Conservation (phyloP, 805 yeast species). For the Saturnispora sanitii region DNA sequence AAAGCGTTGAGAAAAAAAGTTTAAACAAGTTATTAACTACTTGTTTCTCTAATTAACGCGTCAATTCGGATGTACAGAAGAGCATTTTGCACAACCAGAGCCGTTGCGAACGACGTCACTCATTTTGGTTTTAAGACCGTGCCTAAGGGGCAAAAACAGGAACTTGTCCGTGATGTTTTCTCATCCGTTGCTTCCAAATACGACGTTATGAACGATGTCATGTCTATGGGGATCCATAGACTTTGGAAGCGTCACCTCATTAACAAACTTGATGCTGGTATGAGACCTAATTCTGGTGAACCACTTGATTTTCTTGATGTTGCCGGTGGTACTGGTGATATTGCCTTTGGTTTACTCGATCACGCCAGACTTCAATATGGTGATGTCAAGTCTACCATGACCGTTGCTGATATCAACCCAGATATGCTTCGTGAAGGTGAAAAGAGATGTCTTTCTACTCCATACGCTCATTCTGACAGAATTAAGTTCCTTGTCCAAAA, state of each 20-base stretch:
- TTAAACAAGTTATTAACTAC: too few species aligned
- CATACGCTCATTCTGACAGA: constrained; percentile 60
- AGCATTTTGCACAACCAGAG: constrained; percentile 5
- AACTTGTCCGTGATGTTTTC: constrained; percentile 76
- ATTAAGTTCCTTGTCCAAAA: constrained; percentile 81
- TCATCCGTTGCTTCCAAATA: constrained; percentile 90
- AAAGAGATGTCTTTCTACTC: constrained; percentile 49
- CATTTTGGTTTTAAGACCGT: constrained; percentile 91
- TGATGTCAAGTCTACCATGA: constrained; percentile 72
- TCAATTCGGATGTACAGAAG: constrained; percentile 3
- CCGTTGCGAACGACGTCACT: constrained; percentile 31
- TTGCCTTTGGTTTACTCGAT: constrained; percentile 88
- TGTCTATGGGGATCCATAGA: constrained; percentile 93
- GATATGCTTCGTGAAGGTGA: constrained; percentile 95
- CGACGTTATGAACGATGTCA: constrained; percentile 96
- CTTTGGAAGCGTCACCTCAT: constrained; percentile 92
- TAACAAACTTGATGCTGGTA: constrained; percentile 82
- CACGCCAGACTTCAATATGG: constrained; percentile 75
- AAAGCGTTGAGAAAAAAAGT: too few species aligned
- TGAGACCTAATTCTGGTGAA: constrained; percentile 65
- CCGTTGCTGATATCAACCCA: constrained; percentile 87
- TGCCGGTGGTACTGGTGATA: constrained; percentile 98
- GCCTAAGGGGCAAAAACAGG: constrained; percentile 68
- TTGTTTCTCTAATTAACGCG: too few species aligned
- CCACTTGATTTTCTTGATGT: constrained; percentile 89